Base-by-base conservation (phyloP, 352 stramenopile species). In the Phytophthora tubulina region DNA sequence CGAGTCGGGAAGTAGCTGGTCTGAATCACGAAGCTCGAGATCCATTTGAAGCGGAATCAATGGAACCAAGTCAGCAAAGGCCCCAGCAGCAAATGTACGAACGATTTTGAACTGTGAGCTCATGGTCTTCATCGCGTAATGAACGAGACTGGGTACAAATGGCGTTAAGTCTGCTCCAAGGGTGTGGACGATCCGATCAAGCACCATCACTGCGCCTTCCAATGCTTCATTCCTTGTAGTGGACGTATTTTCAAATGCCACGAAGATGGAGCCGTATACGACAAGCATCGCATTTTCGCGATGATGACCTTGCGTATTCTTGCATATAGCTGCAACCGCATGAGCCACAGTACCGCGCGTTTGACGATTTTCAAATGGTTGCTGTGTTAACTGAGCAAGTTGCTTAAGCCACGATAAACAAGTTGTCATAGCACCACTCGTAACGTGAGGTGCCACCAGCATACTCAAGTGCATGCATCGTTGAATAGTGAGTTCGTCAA, bases 31-130 rank as follows among this genome's bases (percentile, higher is more conserved):
- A 35, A 67, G 15, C 11, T 73, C 42, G 3, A 93, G 75, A 74
- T 95, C 86, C 86, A 94, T 93, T 67, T 91, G 78, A 50, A 95
- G 68, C 8, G 88, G 80, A 54, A 95, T 82, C 31, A 94, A 77
- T 13, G 82, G 86, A 30, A 95, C 58, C 6, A 95, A 73, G 31
- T 89, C 81, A 15, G 84, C 80, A 79, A 95, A 95, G n/a, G 73
- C 72, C n/a, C 76, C 74, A 10, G 88, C 80, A 21, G 85, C 86
- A 54, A 85, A 67, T 3, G 59, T 76, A 11, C 88, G 82, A 9
- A 88, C 69, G n/a, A 56, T 45, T 55, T 78, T 38, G 3, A 75
- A 64, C 30, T 86, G 71, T 1, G 80, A 82, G 41, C 77, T 79
- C 86, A 95, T 94, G 0, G 76, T 75, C 31, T 78, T 80, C 85